A percentile compares a stretch with the other conserved stretches of the same genome.
phyloP scores from a whole-genome alignment of 2,329 filamentous ascomycete genomes.

The Penicillium nordicum region DNA sequence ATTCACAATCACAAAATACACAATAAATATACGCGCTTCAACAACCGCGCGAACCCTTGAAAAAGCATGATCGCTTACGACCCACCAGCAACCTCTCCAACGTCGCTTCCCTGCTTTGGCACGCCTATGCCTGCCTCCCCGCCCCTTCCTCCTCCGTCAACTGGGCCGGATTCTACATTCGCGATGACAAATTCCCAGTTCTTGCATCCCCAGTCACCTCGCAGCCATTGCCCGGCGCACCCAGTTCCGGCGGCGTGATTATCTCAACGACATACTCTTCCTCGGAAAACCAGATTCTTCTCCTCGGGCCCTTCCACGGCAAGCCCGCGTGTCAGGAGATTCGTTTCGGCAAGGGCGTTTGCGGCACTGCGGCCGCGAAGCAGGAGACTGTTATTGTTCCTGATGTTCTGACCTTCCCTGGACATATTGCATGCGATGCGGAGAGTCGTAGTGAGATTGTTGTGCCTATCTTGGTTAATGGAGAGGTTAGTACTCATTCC shows the following conservation, averaged over 20 bases:
- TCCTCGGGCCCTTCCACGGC: conserved; percentile 49
- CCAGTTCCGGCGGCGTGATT: conserved; percentile 12
- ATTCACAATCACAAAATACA: background rate
- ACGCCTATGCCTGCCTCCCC: conserved; percentile 45
- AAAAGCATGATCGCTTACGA: conserved; percentile 3
- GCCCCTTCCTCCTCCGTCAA: conserved; percentile 45
- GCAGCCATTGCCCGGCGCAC: conserved; percentile 14
- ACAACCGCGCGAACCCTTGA: background rate
- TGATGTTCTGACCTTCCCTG: conserved; percentile 45
- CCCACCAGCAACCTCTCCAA: conserved; percentile 45
- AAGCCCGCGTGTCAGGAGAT: conserved; percentile 50
- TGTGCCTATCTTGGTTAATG: conserved; percentile 43
- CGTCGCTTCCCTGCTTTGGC: conserved; percentile 49
- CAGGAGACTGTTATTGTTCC: conserved; percentile 42
- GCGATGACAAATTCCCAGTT: conserved; percentile 42
- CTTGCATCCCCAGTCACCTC: conserved; percentile 24
- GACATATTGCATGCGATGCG: conserved; percentile 51
- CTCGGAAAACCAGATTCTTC: conserved; percentile 29
- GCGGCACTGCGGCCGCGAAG: conserved; percentile 43
- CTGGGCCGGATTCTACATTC: conserved; percentile 50
- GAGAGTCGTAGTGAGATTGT: conserved; percentile 51
- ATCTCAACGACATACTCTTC: conserved; percentile 25
- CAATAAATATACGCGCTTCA: background rate
- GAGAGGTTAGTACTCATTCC: conserved; percentile 34
- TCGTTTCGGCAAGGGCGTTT: conserved; percentile 46